Evolutionary conservation across 306 rosid genomes (phyloP).

Genomic region (Heteromeles arbutifolia): DNA sequence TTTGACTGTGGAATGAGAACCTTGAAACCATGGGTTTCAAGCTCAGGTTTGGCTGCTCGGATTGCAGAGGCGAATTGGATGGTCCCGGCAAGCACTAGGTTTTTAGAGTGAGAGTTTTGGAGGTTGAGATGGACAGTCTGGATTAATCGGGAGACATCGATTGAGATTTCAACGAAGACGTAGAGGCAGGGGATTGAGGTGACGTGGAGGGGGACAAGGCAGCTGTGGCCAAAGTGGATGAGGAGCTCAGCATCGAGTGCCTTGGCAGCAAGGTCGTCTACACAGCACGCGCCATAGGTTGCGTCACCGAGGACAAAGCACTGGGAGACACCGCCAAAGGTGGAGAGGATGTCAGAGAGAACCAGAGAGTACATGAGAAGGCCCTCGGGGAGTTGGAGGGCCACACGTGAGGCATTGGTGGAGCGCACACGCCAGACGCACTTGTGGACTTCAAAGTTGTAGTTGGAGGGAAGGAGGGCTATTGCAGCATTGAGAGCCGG

Average conservation of each 20-base stretch:
- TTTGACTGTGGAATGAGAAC: slow-evolving; percentile 77
- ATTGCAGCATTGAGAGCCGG: slow-evolving; percentile 41
- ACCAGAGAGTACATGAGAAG: slow-evolving; percentile 86
- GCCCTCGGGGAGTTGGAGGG: slow-evolving; percentile 85
- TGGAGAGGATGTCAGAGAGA: slow-evolving; percentile 75
- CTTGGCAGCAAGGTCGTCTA: slow-evolving; percentile 69
- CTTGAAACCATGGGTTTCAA: slow-evolving; percentile 60
- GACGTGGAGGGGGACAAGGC: slow-evolving; percentile 79
- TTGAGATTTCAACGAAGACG: slow-evolving; percentile 77
- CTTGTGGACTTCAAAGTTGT: slow-evolving; percentile 87
- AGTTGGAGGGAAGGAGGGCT: slow-evolving; percentile 46
- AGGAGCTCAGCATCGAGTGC: slow-evolving; percentile 68
- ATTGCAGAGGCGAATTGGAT: slow-evolving; percentile 83
- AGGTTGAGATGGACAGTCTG: slow-evolving; percentile 51
- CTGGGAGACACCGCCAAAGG: slow-evolving; percentile 50
- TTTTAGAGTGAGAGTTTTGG: slow-evolving; percentile 15
- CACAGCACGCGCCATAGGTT: slow-evolving; percentile 81
- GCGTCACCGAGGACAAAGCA: slow-evolving; percentile 76
- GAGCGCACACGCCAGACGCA: slow-evolving; percentile 77
- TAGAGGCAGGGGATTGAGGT: slow-evolving; percentile 82
- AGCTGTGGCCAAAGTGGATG: slow-evolving; percentile 85
- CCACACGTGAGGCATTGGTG: slow-evolving; percentile 51
- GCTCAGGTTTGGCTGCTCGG: slow-evolving; percentile 57
- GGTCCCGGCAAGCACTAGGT: slow-evolving; percentile 67
- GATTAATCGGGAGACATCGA: slow-evolving; percentile 48